Evolutionary conservation across 495 filamentous ascomycete genomes (phyloP).

Genomic region (Penicillium psychrofluorescens): DNA sequence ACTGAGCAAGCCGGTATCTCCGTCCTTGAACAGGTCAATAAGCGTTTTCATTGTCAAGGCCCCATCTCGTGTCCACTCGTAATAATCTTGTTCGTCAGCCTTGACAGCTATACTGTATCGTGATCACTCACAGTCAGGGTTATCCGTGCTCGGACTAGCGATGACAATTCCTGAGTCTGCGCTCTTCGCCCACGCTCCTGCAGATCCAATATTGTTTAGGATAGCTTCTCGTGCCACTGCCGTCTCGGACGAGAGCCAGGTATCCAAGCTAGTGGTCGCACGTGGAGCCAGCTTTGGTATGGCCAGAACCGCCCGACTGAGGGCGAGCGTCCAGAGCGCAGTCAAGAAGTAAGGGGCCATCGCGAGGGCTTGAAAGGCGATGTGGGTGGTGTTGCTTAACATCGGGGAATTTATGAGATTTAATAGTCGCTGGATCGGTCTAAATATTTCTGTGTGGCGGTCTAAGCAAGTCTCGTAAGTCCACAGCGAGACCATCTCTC

Average conservation of each 20-base stretch:
- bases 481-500: too few species aligned
- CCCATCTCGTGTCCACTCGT: conserved; percentile 69
- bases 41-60: conserved; percentile 55
- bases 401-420: too few species aligned
- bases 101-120: conserved; percentile 35
- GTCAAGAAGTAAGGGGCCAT: conserved; percentile 17
- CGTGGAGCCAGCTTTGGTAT: conserved; percentile 13
- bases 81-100: conserved; percentile 27
- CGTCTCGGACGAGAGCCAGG: conserved; percentile 48
- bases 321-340: conserved; percentile 18
- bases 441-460: too few species aligned
- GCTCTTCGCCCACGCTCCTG: conserved; percentile 38
- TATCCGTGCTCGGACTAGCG: conserved; percentile 51
- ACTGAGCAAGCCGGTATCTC: conserved; percentile 44
- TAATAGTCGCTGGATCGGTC: too few species aligned
- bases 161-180: conserved; percentile 50
- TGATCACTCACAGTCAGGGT: conserved; percentile 50
- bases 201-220: conserved; percentile 53
- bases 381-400: too few species aligned
- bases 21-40: conserved; percentile 50
- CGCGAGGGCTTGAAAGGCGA: background rate
- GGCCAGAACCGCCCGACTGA: conserved; percentile 15
- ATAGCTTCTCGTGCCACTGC: conserved; percentile 43
- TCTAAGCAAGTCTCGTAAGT: too few species aligned
- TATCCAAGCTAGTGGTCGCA: conserved; percentile 23